These are phyloP conservation scores for Fusarium graminum DNA, from an alignment of 2,329 filamentous ascomycete species.

Conservation along the genomic window DNA sequence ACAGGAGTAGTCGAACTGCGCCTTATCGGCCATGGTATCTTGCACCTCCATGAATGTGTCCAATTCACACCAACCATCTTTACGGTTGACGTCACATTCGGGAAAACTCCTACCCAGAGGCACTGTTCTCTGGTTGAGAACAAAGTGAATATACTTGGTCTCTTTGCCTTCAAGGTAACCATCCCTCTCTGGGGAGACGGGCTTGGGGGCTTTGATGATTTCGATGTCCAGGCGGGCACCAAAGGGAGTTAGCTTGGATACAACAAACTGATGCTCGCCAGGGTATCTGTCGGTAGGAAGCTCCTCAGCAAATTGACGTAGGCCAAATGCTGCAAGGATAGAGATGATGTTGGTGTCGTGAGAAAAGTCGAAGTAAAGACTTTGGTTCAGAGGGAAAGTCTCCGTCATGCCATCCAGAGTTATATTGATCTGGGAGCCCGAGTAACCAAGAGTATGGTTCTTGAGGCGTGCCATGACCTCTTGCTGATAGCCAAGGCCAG, in stretches of 20 bases:
- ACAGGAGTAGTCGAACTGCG: conserved; percentile 75
- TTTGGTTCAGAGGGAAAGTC: conserved; percentile 81
- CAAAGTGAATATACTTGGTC: conserved; percentile 79
- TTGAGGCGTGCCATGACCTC: conserved; percentile 78
- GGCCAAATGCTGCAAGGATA: conserved; percentile 78
- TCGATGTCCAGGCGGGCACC: conserved; percentile 80
- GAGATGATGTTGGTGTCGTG: conserved; percentile 81
- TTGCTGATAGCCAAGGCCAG: conserved; percentile 80
- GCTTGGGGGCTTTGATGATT: conserved; percentile 75
- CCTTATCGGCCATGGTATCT: conserved; percentile 67
- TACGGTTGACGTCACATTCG: conserved; percentile 70
- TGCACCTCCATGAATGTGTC: conserved; percentile 74
- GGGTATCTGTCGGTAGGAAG: conserved; percentile 69
- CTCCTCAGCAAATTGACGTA: conserved; percentile 74
- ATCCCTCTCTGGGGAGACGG: conserved; percentile 68
- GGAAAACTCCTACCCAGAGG: conserved; percentile 75
- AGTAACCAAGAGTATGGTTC: conserved; percentile 73
- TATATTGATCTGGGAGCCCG: conserved; percentile 73
- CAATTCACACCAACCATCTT: conserved; percentile 84
- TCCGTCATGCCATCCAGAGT: conserved; percentile 75
- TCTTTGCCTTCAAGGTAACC: conserved; percentile 65
- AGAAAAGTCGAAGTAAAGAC: conserved; percentile 81
- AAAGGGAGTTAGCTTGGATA: conserved; percentile 78
- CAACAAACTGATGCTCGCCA: conserved; percentile 71
- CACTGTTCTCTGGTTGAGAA: conserved; percentile 80